Percentiles rank a stretch among this genome's conserved stretches.
These are phyloP conservation scores for Sclerotinia minor DNA, from an alignment of 2,329 filamentous ascomycete genomes.

Conservation along the genomic window DNA sequence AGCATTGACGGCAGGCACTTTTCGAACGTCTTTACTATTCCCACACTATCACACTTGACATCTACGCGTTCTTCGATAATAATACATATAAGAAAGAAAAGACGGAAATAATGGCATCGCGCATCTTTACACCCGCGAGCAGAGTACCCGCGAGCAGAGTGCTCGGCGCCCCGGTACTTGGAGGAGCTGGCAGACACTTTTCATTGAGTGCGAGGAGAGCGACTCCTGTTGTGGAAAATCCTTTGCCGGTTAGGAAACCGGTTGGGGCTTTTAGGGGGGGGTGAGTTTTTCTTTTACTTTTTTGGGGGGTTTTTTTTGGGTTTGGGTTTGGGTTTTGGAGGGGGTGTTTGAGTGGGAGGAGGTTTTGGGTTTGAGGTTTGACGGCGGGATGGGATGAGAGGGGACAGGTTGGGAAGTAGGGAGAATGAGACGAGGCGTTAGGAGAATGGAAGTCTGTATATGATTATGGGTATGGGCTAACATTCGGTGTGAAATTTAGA, in stretches of 20 bases:
- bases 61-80: background rate
- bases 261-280: conserved; percentile 71
- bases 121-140: conserved; percentile 45
- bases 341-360: background rate
- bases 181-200: background rate
- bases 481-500: conserved; percentile 48
- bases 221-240: conserved; percentile 24
- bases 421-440: background rate
- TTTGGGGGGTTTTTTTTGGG: no score
- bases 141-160: conserved; percentile 44
- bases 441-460: background rate
- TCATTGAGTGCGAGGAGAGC: background rate
- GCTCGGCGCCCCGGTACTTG: conserved; percentile 32
- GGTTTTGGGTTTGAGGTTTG: background rate
- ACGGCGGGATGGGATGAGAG: no score
- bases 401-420: background rate
- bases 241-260: conserved; percentile 60
- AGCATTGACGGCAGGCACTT: conserved; percentile 2
- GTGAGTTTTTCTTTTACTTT: conserved; percentile 52
- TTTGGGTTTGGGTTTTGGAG: background rate
- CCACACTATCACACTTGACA: background rate
- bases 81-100: background rate
- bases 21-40: background rate
- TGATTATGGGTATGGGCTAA: background rate
- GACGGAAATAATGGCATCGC: conserved; percentile 47